phyloP scores from a whole-genome alignment of 2,329 filamentous ascomycete species.

The Xylaria sp. region DNA sequence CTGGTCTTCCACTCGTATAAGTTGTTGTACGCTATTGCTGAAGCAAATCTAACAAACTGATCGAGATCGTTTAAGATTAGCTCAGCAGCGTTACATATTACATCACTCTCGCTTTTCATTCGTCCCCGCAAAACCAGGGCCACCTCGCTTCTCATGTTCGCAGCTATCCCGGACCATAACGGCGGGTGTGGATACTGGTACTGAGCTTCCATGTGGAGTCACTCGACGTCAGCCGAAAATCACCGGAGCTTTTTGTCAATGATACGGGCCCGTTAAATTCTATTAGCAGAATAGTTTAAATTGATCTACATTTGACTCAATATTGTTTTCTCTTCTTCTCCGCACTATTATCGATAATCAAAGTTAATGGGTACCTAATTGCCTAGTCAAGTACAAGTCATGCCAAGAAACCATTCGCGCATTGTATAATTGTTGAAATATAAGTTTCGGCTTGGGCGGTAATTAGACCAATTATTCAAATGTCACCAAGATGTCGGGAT shows the following conservation, averaged over 20 bases:
- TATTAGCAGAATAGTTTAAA: neutral
- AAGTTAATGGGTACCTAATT: neutral
- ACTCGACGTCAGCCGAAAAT: slow-evolving; percentile 7
- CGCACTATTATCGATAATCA: neutral
- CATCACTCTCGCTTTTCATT: slow-evolving; percentile 6
- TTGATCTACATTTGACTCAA: neutral
- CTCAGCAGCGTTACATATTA: slow-evolving; percentile 9
- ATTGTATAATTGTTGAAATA: neutral
- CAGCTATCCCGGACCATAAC: slow-evolving; percentile 14
- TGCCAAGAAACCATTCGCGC: neutral
- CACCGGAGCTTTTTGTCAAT: slow-evolving; percentile 8
- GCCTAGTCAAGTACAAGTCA: neutral
- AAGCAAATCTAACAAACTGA: slow-evolving; percentile 5
- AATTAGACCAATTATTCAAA: too few relatives aligned
- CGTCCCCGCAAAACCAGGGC: slow-evolving; percentile 17
- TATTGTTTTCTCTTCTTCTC: neutral
- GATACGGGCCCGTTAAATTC: neutral
- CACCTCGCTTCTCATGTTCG: slow-evolving; percentile 1
- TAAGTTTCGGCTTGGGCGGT: neutral
- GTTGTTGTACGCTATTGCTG: neutral
- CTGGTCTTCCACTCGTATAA: neutral
- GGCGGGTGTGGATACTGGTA: slow-evolving; percentile 11
- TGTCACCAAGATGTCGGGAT: too few relatives aligned
- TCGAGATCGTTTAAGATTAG: slow-evolving; percentile 12
- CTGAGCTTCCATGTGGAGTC: slow-evolving; percentile 19